Conservation (phyloP, 768 basidiomycete genomes). For the Daedaleopsis nitida region DNA sequence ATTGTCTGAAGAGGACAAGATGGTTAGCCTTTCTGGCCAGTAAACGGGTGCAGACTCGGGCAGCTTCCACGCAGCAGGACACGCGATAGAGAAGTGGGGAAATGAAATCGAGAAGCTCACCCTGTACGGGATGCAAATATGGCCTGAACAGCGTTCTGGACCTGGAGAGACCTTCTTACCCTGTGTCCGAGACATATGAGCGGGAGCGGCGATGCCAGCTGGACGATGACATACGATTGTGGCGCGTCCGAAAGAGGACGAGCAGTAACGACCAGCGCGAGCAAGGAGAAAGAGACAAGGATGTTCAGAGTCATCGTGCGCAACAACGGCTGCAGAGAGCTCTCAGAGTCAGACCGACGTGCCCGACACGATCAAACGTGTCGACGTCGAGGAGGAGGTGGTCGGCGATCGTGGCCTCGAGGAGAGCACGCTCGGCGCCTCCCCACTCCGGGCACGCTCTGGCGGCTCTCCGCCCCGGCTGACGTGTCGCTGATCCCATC, state of each 20-base stretch:
- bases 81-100: neutral
- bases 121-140: slow-evolving; percentile 38
- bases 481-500: neutral
- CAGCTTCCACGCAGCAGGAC: neutral
- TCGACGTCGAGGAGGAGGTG: slow-evolving; percentile 1
- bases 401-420: slow-evolving; percentile 10
- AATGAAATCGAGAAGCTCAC: slow-evolving; percentile 28
- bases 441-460: too few species aligned
- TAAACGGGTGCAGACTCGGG: too few species aligned
- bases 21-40: neutral
- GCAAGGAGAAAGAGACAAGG: slow-evolving; percentile 40
- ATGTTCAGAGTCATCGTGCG: slow-evolving; percentile 39
- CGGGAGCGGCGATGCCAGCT: neutral
- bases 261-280: slow-evolving; percentile 47
- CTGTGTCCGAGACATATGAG: slow-evolving; percentile 7
- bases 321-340: slow-evolving; percentile 1
- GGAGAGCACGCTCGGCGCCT: neutral
- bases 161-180: slow-evolving; percentile 23
- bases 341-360: slow-evolving; percentile 10
- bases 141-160: slow-evolving; percentile 38
- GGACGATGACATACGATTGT: slow-evolving; percentile 30
- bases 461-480: too few species aligned
- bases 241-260: slow-evolving; percentile 37
- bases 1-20: slow-evolving; percentile 15
- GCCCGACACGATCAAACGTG: slow-evolving; percentile 18